These are phyloP conservation scores for Stipa capillata DNA, from an alignment of 176 grass and related monocot genomes.

Conservation along the genomic window DNA sequence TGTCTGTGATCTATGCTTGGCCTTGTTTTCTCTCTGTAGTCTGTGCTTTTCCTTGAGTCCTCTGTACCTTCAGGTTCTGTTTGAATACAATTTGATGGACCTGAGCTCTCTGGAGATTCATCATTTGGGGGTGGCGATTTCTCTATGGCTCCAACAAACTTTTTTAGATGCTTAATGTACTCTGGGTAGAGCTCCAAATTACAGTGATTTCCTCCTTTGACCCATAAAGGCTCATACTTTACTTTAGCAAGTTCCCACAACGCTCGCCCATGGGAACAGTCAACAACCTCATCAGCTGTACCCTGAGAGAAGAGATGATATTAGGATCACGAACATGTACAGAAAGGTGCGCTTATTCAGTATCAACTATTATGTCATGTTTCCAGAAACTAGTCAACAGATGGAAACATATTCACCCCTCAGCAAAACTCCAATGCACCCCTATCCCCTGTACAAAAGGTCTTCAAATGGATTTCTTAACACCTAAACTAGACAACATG, in stretches of 20 bases:
- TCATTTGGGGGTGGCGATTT: constrained; percentile 38
- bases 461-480: too few relatives aligned
- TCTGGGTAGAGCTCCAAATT: constrained; percentile 88
- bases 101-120: constrained; percentile 32
- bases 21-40: constrained; percentile 54
- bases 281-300: constrained; percentile 85
- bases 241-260: constrained; percentile 91
- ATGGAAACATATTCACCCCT: too few relatives aligned
- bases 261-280: constrained; percentile 81
- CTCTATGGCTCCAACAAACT: constrained; percentile 73
- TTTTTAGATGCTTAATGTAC: constrained; percentile 92
- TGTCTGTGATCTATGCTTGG: constrained; percentile 36
- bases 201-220: constrained; percentile 93
- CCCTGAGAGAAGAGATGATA: constrained; percentile 46
- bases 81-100: constrained; percentile 13
- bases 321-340: not conserved
- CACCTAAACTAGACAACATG: too few relatives aligned
- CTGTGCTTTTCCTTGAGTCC: constrained; percentile 55
- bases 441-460: too few relatives aligned
- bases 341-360: not conserved
- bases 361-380: too few relatives aligned
- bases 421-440: too few relatives aligned
- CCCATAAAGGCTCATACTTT: constrained; percentile 96
- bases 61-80: constrained; percentile 36
- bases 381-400: too few relatives aligned